phyloP scores from a whole-genome alignment of 345 rosid species.

The Pistacia vera region DNA sequence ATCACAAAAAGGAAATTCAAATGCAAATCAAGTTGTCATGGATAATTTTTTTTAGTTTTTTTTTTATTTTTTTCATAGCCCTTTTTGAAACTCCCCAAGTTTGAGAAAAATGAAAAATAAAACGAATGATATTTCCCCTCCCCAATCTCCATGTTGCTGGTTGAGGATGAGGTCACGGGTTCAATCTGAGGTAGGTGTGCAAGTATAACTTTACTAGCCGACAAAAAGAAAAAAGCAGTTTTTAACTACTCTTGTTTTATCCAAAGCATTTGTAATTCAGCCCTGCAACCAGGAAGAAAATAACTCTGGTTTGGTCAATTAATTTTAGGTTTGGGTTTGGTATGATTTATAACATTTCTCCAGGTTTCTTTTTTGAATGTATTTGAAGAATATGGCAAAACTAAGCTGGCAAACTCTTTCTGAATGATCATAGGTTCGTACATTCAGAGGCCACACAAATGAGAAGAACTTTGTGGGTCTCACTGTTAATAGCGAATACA shows the following conservation, averaged over 20 bases:
- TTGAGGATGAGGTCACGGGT: no score
- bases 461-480: slow-evolving; percentile 98
- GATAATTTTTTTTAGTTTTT: not conserved
- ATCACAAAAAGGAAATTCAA: not conserved
- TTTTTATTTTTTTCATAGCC: not conserved
- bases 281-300: no score
- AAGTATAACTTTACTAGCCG: no score
- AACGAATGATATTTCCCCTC: no score
- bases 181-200: no score
- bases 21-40: not conserved
- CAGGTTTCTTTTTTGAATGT: not conserved
- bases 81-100: not conserved
- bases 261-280: no score
- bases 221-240: no score
- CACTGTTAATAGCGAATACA: slow-evolving; percentile 76
- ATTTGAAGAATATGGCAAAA: not conserved
- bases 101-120: no score
- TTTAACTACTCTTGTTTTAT: no score
- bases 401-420: not conserved
- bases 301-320: not conserved
- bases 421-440: slow-evolving; percentile 68
- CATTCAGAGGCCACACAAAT: slow-evolving; percentile 89
- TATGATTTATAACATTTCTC: not conserved
- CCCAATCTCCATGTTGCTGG: no score
- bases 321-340: not conserved